Evolutionary conservation across 192 early-diverging fungal genomes (phyloP), one percentile per base, ranked within the genome.

Genomic region (Martensiomyces pterosporus): DNA sequence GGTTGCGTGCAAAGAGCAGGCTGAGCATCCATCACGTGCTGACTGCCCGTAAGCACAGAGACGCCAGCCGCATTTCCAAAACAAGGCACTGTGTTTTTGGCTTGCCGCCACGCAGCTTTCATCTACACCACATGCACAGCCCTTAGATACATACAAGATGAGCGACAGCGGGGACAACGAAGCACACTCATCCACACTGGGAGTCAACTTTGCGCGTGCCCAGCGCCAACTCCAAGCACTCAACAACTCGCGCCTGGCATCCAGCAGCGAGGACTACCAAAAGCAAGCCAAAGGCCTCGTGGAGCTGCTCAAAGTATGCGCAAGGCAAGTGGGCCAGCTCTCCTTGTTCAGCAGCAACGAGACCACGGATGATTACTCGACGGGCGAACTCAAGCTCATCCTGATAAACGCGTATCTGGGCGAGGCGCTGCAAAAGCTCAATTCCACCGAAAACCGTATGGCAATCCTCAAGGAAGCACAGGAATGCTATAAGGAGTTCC

Each of bases 261-360:
- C 63, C 10, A 58, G 47, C 21, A 66, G 70, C 54, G 42, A 44
- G 18, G 70, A 74, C 33, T 74, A 66, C 44, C 70, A 74, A 24
- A 47, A 47, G 23, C 47, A 60, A 21, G 59, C 44, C 1, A 10
- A 23, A 2, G 29, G 16, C 8, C 36, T 74, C n/a, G 55, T 62
- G 17, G 27, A 35, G 13, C 64, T 55, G 22, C 36, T 74, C 4
- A 41, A 41, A 16, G 24, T 22, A 10, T 74, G 70, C 29, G 17
- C 46, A 12, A 35, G 32, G 13, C 70, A 74, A 19, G 42, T 58
- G 12, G 49, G 55, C 16, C 58, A 77, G 15, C 79, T 92, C 5
- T 76, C 73, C 21, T 55, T 95, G 24, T 95, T 97, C 56, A 91
- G 88, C 57, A 73, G 61, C 16, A 95, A 97, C 65, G 94, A 97